Evolutionary conservation across 305 asterid genomes (phyloP), one percentile per base, ranked within the genome.

Genomic region (Salvia sclarea): DNA sequence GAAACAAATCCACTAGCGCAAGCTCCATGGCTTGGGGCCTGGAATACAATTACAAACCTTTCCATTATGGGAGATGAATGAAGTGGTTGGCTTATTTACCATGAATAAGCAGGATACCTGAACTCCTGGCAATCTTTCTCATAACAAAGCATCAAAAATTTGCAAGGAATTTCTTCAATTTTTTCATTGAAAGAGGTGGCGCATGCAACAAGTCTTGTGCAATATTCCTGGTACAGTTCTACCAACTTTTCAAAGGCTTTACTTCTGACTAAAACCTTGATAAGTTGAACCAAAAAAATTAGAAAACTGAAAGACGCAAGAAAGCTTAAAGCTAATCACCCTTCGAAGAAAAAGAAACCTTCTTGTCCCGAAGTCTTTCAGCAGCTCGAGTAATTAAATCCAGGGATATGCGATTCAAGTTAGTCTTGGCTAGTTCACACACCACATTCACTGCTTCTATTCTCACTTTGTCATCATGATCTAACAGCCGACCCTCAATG

Each of bases 311-410:
- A 75, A 71, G 49, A 24, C 24, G 54, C 55, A 56, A 28, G 64
- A 13, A 75, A 69, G 17, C 31, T 72, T 44, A 28, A 30, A 68
- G n/a, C 24, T 47, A 44, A 58, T 68, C 64, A 64, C 57, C 64
- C 66, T 61, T 16, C 66, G 61, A 55, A 68, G 68, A 61, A 63
- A 64, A 64, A 41, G 30, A 53, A 63, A 92, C 98, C 96, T 92
- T 90, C 89, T 90, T 92, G 78, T 92, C 98, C 73, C 96, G 87
- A 55, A 92, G 86, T 71, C 98, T 85, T 75, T 88, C 90, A 13
- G 84, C 81, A 64, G 86, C 92, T 67, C 49, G 81, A 79, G 83
- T 58, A 69, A 92, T 77, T 69, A 88, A 81, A 74, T 85, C 86
- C 58, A 79, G 52, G 47, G 88, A 84, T 54, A 74, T 60, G 5